Evolutionary conservation across 2,329 filamentous ascomycete species (phyloP).

Genomic region (Byssochlamys sp.): DNA sequence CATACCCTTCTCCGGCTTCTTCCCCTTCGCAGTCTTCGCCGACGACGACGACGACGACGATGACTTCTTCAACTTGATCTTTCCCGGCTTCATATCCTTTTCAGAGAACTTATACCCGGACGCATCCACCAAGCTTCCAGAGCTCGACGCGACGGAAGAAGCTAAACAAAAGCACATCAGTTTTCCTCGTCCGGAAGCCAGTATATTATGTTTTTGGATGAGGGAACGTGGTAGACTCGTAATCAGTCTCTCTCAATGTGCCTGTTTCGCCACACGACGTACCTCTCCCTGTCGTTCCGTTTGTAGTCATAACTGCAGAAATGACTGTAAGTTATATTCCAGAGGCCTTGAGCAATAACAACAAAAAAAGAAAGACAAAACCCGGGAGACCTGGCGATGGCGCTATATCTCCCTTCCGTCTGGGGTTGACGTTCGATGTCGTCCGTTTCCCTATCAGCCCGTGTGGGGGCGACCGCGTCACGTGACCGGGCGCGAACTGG

Average conservation of each 20-base stretch:
- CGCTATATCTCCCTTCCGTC: neutral
- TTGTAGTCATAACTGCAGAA: slow-evolving; percentile 23
- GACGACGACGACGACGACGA: slow-evolving; percentile 16
- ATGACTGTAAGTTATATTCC: neutral
- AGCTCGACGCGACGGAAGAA: slow-evolving; percentile 18
- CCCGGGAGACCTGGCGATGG: neutral
- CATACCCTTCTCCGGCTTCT: slow-evolving; percentile 16
- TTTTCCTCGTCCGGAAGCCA: too few relatives aligned
- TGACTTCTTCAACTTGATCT: slow-evolving; percentile 36
- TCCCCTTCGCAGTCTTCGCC: slow-evolving; percentile 22
- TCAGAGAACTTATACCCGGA: slow-evolving; percentile 39
- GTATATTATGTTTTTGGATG: too few relatives aligned
- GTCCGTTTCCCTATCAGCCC: neutral
- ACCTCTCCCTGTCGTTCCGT: slow-evolving; percentile 28
- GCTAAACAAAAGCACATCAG: slow-evolving; percentile 8
- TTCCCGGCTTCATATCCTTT: slow-evolving; percentile 35
- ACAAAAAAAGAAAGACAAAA: too few relatives aligned
- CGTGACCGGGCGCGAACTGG: neutral
- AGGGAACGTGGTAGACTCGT: too few relatives aligned
- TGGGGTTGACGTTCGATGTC: neutral
- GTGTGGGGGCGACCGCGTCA: neutral
- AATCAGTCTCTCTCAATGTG: neutral
- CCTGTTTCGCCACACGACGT: slow-evolving; percentile 6
- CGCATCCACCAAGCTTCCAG: slow-evolving; percentile 34
- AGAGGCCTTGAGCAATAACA: too few relatives aligned